These are phyloP conservation scores for Exophiala viscosa DNA, from an alignment of 2,329 filamentous ascomycete species.

Conservation along the genomic window DNA sequence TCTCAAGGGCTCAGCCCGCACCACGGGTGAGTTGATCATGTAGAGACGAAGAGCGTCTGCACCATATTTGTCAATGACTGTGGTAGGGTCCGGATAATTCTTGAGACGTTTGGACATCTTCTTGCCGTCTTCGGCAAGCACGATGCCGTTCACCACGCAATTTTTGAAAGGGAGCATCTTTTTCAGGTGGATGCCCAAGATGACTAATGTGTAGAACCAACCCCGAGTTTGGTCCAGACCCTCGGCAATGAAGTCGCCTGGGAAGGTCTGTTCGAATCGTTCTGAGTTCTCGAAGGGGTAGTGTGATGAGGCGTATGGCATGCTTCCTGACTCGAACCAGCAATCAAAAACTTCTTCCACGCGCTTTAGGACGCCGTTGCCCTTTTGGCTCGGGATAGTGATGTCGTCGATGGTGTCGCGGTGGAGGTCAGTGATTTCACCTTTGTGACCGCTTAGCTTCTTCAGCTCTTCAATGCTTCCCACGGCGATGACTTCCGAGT, in stretches of 20 bases:
- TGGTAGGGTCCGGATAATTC: slow-evolving; percentile 79
- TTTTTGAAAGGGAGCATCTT: slow-evolving; percentile 79
- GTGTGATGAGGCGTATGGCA: slow-evolving; percentile 81
- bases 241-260: slow-evolving; percentile 84
- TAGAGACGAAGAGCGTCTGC: slow-evolving; percentile 88
- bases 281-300: slow-evolving; percentile 83
- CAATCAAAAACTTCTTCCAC: slow-evolving; percentile 86
- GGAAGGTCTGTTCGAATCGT: slow-evolving; percentile 70
- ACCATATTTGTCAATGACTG: slow-evolving; percentile 77
- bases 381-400: slow-evolving; percentile 78
- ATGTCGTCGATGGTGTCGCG: slow-evolving; percentile 84
- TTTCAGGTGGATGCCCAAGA: slow-evolving; percentile 79
- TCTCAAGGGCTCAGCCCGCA: slow-evolving; percentile 75
- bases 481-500: slow-evolving; percentile 74
- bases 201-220: slow-evolving; percentile 86
- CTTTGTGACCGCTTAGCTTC: slow-evolving; percentile 71
- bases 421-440: slow-evolving; percentile 75
- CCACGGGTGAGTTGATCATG: slow-evolving; percentile 86
- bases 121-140: slow-evolving; percentile 84
- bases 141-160: slow-evolving; percentile 84
- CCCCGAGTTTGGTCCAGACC: slow-evolving; percentile 83
- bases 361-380: slow-evolving; percentile 71
- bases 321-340: slow-evolving; percentile 88
- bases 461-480: slow-evolving; percentile 77
- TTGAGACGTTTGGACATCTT: slow-evolving; percentile 94